Conservation (phyloP, 495 filamentous ascomycete species). For the Annulohypoxylon stygium region DNA sequence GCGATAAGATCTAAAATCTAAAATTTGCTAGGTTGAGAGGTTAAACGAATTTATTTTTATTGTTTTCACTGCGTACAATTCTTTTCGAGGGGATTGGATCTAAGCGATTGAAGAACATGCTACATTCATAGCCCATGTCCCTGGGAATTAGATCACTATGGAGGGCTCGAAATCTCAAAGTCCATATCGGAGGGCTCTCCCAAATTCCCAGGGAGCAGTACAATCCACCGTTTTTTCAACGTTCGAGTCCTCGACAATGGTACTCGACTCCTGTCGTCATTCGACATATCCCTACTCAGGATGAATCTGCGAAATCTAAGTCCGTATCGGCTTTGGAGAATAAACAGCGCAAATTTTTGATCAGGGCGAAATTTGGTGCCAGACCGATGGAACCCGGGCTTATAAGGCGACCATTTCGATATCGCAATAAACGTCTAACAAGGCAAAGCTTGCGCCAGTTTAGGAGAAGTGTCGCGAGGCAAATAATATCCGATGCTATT, state of each 20-base stretch:
- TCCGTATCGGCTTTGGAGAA: conserved; percentile 6
- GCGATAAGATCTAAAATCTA: conserved; percentile 26
- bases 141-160: conserved; percentile 55
- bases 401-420: conserved; percentile 22
- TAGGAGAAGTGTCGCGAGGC: conserved; percentile 28
- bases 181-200: conserved; percentile 48
- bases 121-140: conserved; percentile 58
- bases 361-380: conserved; percentile 13
- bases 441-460: conserved; percentile 35
- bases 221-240: conserved; percentile 20
- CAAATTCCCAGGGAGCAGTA: conserved; percentile 52
- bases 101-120: conserved; percentile 44
- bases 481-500: conserved; percentile 18
- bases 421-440: conserved; percentile 11
- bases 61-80: background rate
- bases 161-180: conserved; percentile 49
- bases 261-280: background rate
- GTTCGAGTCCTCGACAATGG: conserved; percentile 29
- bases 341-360: conserved; percentile 2
- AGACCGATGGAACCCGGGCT: conserved; percentile 18
- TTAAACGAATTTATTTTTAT: too few species aligned
- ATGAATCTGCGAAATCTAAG: background rate
- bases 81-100: conserved; percentile 9
- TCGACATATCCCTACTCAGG: background rate
- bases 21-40: conserved; percentile 14